These are phyloP conservation scores for Colletotrichum nymphaeae DNA, from an alignment of 2,329 filamentous ascomycete species.

Conservation along the genomic window DNA sequence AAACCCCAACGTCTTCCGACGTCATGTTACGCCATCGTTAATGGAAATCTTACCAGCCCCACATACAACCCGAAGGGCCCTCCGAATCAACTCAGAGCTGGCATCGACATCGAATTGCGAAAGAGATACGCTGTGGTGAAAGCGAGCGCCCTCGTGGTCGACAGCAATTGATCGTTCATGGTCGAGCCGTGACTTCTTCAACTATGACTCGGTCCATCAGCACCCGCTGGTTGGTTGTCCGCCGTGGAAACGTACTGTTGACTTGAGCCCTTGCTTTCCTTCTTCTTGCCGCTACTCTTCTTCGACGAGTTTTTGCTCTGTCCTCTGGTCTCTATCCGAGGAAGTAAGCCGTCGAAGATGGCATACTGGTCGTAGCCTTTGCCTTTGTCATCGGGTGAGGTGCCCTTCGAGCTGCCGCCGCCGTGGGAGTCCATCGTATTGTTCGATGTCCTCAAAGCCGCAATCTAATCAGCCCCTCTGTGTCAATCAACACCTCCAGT, in stretches of 20 bases:
- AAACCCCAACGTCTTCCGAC: not conserved
- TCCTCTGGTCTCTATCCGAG: conserved; percentile 40
- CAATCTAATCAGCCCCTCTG: not conserved
- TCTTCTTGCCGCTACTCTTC: conserved; percentile 32
- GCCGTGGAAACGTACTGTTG: conserved; percentile 2
- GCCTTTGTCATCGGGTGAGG: conserved; percentile 30
- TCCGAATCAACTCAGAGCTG: not conserved
- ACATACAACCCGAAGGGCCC: not conserved
- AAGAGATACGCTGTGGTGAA: not conserved
- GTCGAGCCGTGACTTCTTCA: not conserved
- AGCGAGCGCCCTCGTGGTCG: not conserved
- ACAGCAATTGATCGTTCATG: not conserved
- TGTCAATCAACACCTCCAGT: not conserved
- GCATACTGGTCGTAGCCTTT: conserved; percentile 21
- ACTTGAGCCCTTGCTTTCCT: conserved; percentile 20
- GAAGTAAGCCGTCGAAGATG: conserved; percentile 39
- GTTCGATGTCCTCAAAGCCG: conserved; percentile 18
- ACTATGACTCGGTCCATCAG: conserved; percentile 10
- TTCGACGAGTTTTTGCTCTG: conserved; percentile 37
- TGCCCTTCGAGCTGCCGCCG: conserved; percentile 34
- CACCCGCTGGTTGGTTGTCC: not conserved
- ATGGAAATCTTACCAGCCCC: not conserved
- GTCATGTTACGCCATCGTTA: not conserved
- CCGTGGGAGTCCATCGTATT: conserved; percentile 31
- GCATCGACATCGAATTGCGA: not conserved